Conservation (phyloP, 2,329 filamentous ascomycete genomes). For the Neonectria coccinea region DNA sequence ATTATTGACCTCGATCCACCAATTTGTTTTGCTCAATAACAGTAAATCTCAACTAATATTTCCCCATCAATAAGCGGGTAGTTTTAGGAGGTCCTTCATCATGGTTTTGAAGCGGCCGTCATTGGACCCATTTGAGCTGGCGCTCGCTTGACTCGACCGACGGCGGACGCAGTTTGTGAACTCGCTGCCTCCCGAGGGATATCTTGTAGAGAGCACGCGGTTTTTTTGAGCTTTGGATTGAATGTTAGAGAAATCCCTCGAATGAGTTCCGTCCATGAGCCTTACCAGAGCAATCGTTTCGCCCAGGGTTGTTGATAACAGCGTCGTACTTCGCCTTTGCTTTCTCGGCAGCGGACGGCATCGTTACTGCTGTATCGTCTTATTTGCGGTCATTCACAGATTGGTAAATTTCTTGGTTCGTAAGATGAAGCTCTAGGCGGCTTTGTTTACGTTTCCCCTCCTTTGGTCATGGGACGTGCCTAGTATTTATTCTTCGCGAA, state of each 20-base stretch:
- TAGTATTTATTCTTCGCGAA: conserved; percentile 12
- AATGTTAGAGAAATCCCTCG: not conserved
- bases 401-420: not conserved
- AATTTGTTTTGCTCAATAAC: conserved; percentile 1
- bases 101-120: conserved; percentile 16
- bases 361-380: not conserved
- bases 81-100: conserved; percentile 12
- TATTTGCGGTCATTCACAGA: not conserved
- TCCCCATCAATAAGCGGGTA: conserved; percentile 10
- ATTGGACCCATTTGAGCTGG: conserved; percentile 14
- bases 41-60: not conserved
- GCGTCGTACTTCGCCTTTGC: conserved; percentile 29
- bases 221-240: conserved; percentile 3
- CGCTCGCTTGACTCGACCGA: conserved; percentile 22
- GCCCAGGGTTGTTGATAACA: conserved; percentile 23
- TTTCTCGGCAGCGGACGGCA: conserved; percentile 25
- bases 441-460: conserved; percentile 2
- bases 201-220: conserved; percentile 20
- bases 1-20: not conserved
- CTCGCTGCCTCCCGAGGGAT: conserved; percentile 21
- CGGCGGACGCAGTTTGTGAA: conserved; percentile 21
- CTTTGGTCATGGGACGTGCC: not conserved
- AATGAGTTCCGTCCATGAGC: too few relatives aligned
- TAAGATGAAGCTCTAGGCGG: conserved; percentile 6
- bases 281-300: conserved; percentile 23